Percentiles rank a stretch among this genome's conserved stretches.
phyloP scores from a whole-genome alignment of 306 rosid genomes.

The Chamaecrista fasciculata region DNA sequence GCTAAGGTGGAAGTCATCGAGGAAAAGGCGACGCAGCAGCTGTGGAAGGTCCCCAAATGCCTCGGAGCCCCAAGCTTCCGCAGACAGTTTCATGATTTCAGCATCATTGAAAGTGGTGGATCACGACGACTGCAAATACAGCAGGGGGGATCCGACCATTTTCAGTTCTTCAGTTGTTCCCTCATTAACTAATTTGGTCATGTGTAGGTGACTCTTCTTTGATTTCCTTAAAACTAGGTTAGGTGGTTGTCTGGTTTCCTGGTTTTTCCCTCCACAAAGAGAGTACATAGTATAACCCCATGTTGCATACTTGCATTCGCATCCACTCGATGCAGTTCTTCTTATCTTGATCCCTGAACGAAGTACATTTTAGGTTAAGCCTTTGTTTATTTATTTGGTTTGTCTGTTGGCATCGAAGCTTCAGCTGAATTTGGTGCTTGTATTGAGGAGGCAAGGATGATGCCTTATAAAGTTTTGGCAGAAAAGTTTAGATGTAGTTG shows the following conservation, averaged over 20 bases:
- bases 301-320: conserved; percentile 61
- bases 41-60: conserved; percentile 20
- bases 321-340: conserved; percentile 46
- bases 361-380: conserved; percentile 23
- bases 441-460: conserved; percentile 37
- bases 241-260: conserved; percentile 14
- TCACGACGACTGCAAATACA: conserved; percentile 70
- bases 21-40: conserved; percentile 55
- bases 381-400: neutral
- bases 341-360: neutral
- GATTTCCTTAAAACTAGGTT: neutral
- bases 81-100: conserved; percentile 51
- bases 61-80: conserved; percentile 33
- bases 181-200: conserved; percentile 65
- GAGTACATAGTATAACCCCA: neutral
- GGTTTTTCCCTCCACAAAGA: neutral
- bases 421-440: conserved; percentile 30
- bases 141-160: conserved; percentile 54
- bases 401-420: conserved; percentile 4
- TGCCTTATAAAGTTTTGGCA: conserved; percentile 41
- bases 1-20: conserved; percentile 67
- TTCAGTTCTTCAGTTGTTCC: conserved; percentile 74
- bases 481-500: conserved; percentile 37
- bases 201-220: conserved; percentile 63
- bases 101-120: conserved; percentile 56